Base-by-base conservation (phyloP, 495 filamentous ascomycete species). In the Penicillium verhagenii region DNA sequence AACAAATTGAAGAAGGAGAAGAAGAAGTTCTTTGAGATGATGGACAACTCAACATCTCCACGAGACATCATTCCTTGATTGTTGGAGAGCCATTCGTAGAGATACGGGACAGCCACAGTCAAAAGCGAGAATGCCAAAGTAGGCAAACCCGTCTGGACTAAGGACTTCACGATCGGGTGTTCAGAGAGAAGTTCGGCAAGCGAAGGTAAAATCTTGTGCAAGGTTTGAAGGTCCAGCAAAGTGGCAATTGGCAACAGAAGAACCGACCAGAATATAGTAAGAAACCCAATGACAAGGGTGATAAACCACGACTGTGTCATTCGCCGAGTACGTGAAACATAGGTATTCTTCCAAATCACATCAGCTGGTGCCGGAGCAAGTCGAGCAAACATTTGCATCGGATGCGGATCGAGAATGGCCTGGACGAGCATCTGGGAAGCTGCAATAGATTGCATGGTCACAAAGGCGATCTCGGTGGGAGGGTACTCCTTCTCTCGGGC, bases 1-100 rank as follows among this genome's bases (percentile, higher is more conserved):
- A 99, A 99, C 20, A 97, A 85, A 73, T 99, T 99, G 83, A 97
- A 97, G 76, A 99, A 99, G 28, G 88, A 91, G 72, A 97, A 99
- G 80, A 97, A 97, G 73, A 97, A 99, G 66, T 97, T 99, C 77
- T 99, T 99, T 52, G 91, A 96, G 66, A 97, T 92, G 37, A 91
- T 77, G 7, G 93, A 97, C 9, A 97, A 81, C 64, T 97, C 95
- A n/a, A 97, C 83, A 53, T 99, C 95, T 21, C 88, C 89, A 59
- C 89, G 90, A 1, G 94, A 97, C 48, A 94, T 87, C 87, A 96
- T 92, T 53, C 94, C 94, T 77, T 99, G 94, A 23, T 82, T 77
- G 64, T 88, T 88, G 1, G 93, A 90, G 19, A 97, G 82, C 79
- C 86, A 97, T 58, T 92, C 92, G 74, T 99, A 99, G 11, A 99